phyloP scores from a whole-genome alignment of 164 flowering plant species.

The Umbilicus rupestris region DNA sequence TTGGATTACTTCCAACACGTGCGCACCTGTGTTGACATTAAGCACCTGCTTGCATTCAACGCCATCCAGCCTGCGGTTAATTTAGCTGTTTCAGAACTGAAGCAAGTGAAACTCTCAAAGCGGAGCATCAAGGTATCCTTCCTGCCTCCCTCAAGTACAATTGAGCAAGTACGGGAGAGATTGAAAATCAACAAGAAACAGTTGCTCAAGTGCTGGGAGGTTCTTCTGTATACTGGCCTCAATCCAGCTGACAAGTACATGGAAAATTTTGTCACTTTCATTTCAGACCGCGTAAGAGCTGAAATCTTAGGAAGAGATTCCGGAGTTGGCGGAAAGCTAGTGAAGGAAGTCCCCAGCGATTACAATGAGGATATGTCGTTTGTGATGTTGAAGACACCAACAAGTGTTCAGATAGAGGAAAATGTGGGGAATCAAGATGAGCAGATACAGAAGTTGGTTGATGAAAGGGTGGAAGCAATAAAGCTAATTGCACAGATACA shows the following conservation, averaged over 20 bases:
- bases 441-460: slow-evolving; percentile 59
- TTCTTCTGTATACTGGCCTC: slow-evolving; percentile 66
- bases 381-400: slow-evolving; percentile 50
- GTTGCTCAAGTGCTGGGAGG: slow-evolving; percentile 84
- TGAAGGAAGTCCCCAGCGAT: slow-evolving; percentile 59
- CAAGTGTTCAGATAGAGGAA: slow-evolving; percentile 33
- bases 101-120: slow-evolving; percentile 49
- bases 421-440: slow-evolving; percentile 47
- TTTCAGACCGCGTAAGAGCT: slow-evolving; percentile 44
- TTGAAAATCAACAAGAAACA: slow-evolving; percentile 86
- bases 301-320: slow-evolving; percentile 69
- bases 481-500: slow-evolving; percentile 38
- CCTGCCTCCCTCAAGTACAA: slow-evolving; percentile 37
- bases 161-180: slow-evolving; percentile 49
- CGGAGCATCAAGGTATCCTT: slow-evolving; percentile 26
- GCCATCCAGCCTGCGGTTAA: slow-evolving; percentile 34
- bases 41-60: slow-evolving; percentile 42
- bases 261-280: slow-evolving; percentile 44
- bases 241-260: slow-evolving; percentile 41
- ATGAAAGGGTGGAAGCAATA: slow-evolving; percentile 62
- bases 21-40: slow-evolving; percentile 56
- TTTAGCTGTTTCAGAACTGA: slow-evolving; percentile 26
- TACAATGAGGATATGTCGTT: slow-evolving; percentile 62
- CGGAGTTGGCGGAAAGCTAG: slow-evolving; percentile 44
- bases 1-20: slow-evolving; percentile 70